phyloP scores from a whole-genome alignment of 805 yeast genomes.

The Deakozyma indianensis region DNA sequence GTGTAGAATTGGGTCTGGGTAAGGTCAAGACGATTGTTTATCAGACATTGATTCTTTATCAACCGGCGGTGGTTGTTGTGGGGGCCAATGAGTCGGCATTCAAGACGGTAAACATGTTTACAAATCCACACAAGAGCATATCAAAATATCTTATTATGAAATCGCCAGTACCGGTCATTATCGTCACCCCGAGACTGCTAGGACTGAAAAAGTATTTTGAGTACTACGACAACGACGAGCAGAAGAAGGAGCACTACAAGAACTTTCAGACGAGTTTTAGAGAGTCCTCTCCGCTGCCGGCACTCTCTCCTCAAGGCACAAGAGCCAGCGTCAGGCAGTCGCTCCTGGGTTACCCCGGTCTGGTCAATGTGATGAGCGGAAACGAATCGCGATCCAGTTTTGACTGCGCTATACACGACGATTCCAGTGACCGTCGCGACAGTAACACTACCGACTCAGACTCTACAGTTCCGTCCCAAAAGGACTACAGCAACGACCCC shows the following conservation, averaged over 20 bases:
- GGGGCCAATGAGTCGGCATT: constrained; percentile 29
- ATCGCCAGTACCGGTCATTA: constrained; percentile 51
- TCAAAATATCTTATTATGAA: constrained; percentile 52
- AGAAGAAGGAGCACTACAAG: background rate
- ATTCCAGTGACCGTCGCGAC: background rate
- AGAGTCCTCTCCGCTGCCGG: background rate
- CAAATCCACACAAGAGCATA: constrained; percentile 38
- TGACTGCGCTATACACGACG: background rate
- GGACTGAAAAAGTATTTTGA: constrained; percentile 5
- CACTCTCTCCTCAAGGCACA: background rate
- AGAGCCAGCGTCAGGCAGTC: background rate
- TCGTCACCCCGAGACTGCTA: constrained; percentile 30
- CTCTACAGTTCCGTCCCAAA: background rate
- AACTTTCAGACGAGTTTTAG: background rate
- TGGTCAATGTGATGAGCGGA: background rate
- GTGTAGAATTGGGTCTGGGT: constrained; percentile 50
- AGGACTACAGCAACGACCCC: background rate
- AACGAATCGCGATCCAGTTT: background rate
- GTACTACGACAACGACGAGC: background rate
- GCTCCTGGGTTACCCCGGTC: background rate
- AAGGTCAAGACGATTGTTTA: constrained; percentile 39
- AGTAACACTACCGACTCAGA: background rate
- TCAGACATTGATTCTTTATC: constrained; percentile 46
- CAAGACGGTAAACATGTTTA: constrained; percentile 31
- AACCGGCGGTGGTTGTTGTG: constrained; percentile 42